These are phyloP conservation scores for Russula sp. DNA, from an alignment of 768 basidiomycete species.

Conservation along the genomic window DNA sequence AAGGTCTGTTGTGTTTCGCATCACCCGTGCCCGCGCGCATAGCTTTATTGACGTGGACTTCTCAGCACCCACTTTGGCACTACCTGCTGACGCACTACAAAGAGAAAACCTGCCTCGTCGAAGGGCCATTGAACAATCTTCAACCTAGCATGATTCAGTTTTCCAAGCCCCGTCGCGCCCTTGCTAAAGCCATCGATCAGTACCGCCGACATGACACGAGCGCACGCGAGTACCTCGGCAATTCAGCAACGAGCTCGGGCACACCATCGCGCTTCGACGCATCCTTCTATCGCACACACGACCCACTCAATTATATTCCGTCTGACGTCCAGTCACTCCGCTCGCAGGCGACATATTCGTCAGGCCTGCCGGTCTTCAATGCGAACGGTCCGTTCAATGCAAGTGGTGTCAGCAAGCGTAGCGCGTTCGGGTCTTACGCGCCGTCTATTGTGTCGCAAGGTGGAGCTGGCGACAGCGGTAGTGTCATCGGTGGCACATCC, in stretches of 20 bases:
- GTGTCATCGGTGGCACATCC: conserved; percentile 36
- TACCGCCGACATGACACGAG: conserved; percentile 91
- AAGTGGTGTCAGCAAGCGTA: conserved; percentile 53
- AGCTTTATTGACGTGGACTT: conserved; percentile 22
- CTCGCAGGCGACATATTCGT: conserved; percentile 94
- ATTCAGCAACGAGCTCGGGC: conserved; percentile 48
- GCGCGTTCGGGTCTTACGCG: conserved; percentile 78
- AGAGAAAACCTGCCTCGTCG: conserved; percentile 88
- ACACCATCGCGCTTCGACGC: conserved; percentile 94
- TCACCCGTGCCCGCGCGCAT: conserved; percentile 1
- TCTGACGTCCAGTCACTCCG: conserved; percentile 94
- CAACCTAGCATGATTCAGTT: conserved; percentile 99
- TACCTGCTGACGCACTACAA: conserved; percentile 98
- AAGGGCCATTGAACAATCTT: conserved; percentile 93
- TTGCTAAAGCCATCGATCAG: conserved; percentile 86
- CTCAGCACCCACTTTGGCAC: conserved; percentile 96
- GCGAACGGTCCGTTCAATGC: conserved; percentile 66
- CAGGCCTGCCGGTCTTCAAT: conserved; percentile 79
- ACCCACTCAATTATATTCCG: conserved; percentile 88
- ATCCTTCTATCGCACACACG: conserved; percentile 92
- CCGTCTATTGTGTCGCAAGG: conserved; percentile 94
- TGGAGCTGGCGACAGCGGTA: conserved; percentile 53
- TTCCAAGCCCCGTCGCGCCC: conserved; percentile 89
- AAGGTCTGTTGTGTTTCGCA: conserved; percentile 53
- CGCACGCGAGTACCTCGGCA: conserved; percentile 68